Conservation (phyloP, 2,329 filamentous ascomycete species). For the Exophiala sideris region DNA sequence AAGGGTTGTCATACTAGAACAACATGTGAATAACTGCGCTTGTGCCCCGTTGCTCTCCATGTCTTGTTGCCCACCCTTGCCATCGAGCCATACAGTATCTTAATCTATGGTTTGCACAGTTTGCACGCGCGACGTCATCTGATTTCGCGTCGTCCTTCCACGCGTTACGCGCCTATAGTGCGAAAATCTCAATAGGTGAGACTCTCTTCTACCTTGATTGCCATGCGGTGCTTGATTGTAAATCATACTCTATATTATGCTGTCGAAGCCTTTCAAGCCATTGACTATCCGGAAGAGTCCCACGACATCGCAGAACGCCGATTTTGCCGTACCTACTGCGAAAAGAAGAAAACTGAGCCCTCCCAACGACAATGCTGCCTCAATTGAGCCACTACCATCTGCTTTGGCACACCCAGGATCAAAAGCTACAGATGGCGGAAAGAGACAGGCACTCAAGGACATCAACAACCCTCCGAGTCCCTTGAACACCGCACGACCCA, state of each 20-base stretch:
- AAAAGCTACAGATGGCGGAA: background rate
- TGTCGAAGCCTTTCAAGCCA: slow-evolving; percentile 46
- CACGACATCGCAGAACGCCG: slow-evolving; percentile 6
- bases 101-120: no score
- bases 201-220: background rate
- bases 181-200: background rate
- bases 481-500: slow-evolving; percentile 25
- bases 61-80: no score
- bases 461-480: slow-evolving; percentile 35
- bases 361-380: slow-evolving; percentile 3
- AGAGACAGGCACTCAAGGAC: slow-evolving; percentile 14
- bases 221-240: background rate
- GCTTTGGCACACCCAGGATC: background rate
- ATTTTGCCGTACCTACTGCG: slow-evolving; percentile 25
- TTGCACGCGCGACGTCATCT: background rate
- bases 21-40: no score
- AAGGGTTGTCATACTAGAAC: no score
- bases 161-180: background rate
- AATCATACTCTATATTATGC: slow-evolving; percentile 31
- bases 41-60: no score
- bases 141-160: background rate
- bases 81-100: no score
- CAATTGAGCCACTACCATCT: background rate
- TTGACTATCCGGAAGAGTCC: slow-evolving; percentile 39
- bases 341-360: slow-evolving; percentile 38